These are phyloP conservation scores for Termitomyces sp. DNA, from an alignment of 768 basidiomycete species.

Conservation along the genomic window DNA sequence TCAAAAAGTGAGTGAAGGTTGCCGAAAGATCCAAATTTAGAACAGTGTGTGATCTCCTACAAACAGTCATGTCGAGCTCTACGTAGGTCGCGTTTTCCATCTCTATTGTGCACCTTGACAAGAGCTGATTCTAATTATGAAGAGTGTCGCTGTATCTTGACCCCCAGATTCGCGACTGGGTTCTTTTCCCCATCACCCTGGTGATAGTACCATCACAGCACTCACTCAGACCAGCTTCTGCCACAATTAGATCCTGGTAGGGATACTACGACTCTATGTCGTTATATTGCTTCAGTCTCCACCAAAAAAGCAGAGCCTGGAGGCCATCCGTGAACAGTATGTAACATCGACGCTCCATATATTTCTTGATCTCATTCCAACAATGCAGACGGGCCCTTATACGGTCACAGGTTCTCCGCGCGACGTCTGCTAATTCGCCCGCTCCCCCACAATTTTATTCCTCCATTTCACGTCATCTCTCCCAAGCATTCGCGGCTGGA, in stretches of 20 bases:
- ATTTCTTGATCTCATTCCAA: conserved; percentile 7
- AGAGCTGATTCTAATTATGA: conserved; percentile 6
- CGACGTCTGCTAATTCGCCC: conserved; percentile 79
- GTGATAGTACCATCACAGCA: conserved; percentile 69
- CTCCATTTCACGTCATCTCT: conserved; percentile 73
- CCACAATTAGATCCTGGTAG: conserved; percentile 75
- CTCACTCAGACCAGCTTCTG: conserved; percentile 3
- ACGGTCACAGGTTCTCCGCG: conserved; percentile 81
- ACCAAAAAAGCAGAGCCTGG: conserved; percentile 77
- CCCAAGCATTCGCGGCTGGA: conserved; percentile 69
- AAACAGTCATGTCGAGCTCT: conserved; percentile 40
- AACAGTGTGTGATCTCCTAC: not conserved
- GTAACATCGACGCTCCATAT: conserved; percentile 28
- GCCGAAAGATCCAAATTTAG: not conserved
- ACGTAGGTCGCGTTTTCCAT: conserved; percentile 34
- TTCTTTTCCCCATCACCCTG: conserved; percentile 93
- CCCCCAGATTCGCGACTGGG: conserved; percentile 94
- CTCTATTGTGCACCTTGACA: not conserved
- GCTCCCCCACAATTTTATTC: conserved; percentile 72
- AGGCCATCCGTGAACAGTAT: conserved; percentile 90
- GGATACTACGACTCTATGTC: conserved; percentile 90
- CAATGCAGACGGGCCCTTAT: conserved; percentile 64
- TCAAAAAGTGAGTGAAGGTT: not conserved
- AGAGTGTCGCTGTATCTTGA: conserved; percentile 74
- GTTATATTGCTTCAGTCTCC: conserved; percentile 79